phyloP scores from a whole-genome alignment of 2,329 filamentous ascomycete genomes.

The Exophiala phaeomuriformis region DNA sequence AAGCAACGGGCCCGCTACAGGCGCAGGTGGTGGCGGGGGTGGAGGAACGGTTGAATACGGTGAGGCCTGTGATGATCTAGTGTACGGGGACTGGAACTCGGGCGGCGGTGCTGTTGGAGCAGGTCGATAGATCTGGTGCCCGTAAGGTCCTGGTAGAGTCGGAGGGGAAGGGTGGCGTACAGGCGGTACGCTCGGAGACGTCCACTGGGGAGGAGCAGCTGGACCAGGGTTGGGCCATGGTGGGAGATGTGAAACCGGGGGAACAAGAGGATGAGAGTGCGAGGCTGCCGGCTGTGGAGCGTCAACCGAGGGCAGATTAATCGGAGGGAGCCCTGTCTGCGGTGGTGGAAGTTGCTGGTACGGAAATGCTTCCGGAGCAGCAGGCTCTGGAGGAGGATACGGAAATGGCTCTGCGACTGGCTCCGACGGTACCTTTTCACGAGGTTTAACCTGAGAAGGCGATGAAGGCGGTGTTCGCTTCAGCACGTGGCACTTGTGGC shows the following conservation, averaged over 20 bases:
- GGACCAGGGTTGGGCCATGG: slow-evolving; percentile 25
- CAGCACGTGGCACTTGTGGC: slow-evolving; percentile 63
- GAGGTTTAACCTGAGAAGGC: slow-evolving; percentile 25
- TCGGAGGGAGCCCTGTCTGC: slow-evolving; percentile 28
- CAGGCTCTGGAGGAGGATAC: slow-evolving; percentile 29
- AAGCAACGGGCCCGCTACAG: slow-evolving; percentile 12
- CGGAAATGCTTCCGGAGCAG: not conserved
- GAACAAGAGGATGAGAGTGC: slow-evolving; percentile 4
- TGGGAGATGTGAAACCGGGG: slow-evolving; percentile 16
- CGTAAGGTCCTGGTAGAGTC: slow-evolving; percentile 30
- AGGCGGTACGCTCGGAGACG: slow-evolving; percentile 42
- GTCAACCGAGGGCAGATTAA: slow-evolving; percentile 10
- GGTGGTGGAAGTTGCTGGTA: slow-evolving; percentile 30
- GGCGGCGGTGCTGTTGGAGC: not conserved
- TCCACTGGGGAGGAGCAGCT: slow-evolving; percentile 13
- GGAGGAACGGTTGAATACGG: slow-evolving; percentile 7
- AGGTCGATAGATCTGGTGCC: slow-evolving; percentile 19
- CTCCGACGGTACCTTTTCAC: slow-evolving; percentile 25
- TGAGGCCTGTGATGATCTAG: slow-evolving; percentile 13
- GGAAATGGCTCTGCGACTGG: slow-evolving; percentile 13
- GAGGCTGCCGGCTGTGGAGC: slow-evolving; percentile 14
- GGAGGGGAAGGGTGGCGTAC: slow-evolving; percentile 37
- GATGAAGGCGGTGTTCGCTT: slow-evolving; percentile 29
- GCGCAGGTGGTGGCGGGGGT: slow-evolving; percentile 13
- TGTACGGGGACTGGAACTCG: slow-evolving; percentile 16